A percentile compares a stretch with the other conserved stretches of the same genome.
Evolutionary conservation across 2,329 filamentous ascomycete species (phyloP).

Genomic region (Neospermospora avenae): DNA sequence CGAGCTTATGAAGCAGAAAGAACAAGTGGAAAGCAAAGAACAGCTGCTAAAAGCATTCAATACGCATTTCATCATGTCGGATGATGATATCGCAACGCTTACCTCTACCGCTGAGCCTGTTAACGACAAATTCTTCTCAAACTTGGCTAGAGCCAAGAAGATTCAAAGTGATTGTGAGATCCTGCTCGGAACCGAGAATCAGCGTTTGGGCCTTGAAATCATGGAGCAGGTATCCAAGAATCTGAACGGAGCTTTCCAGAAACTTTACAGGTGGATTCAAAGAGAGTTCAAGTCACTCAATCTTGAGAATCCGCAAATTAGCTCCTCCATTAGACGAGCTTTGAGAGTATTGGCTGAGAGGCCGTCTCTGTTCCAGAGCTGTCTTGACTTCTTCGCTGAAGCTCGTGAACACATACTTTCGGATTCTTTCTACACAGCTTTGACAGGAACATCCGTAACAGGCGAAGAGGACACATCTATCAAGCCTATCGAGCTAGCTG

Average conservation of each 20-base stretch:
- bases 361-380: constrained; percentile 87
- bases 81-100: constrained; percentile 72
- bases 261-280: constrained; percentile 93
- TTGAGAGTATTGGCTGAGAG: constrained; percentile 85
- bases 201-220: constrained; percentile 81
- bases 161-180: constrained; percentile 88
- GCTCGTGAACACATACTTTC: constrained; percentile 82
- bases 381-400: constrained; percentile 89
- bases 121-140: constrained; percentile 77
- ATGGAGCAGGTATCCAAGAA: constrained; percentile 88
- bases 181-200: constrained; percentile 84
- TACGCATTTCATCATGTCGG: constrained; percentile 78
- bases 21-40: constrained; percentile 76
- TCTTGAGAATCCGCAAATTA: constrained; percentile 91
- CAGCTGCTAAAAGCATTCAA: constrained; percentile 73
- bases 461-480: constrained; percentile 57
- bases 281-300: constrained; percentile 89
- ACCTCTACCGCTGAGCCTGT: constrained; percentile 79
- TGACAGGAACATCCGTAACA: constrained; percentile 68
- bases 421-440: constrained; percentile 81
- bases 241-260: constrained; percentile 88
- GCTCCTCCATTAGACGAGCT: constrained; percentile 75
- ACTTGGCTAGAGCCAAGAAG: constrained; percentile 75
- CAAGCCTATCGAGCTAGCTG: constrained; percentile 91
- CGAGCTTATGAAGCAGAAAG: constrained; percentile 67